Percentiles rank a stretch among this genome's conserved stretches.
Conservation (phyloP, 2,329 filamentous ascomycete species). For the Exutisphaerella laricina region DNA sequence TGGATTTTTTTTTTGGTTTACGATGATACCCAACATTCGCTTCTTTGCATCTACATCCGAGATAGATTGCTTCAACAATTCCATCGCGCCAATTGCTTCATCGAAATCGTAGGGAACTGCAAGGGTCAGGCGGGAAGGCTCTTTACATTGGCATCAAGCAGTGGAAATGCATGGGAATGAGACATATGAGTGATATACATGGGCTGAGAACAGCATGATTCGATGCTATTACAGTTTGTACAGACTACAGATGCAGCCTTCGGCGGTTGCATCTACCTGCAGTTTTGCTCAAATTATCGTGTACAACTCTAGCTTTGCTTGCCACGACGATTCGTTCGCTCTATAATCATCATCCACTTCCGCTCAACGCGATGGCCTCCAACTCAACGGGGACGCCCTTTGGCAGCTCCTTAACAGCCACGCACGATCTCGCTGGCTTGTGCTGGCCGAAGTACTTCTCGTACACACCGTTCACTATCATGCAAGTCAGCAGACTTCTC, state of each 20-base stretch:
- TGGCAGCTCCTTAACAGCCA: slow-evolving; percentile 82
- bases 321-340: slow-evolving; percentile 2
- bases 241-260: background rate
- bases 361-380: slow-evolving; percentile 67
- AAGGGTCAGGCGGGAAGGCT: too few species aligned
- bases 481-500: too few species aligned
- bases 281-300: too few species aligned
- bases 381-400: slow-evolving; percentile 86
- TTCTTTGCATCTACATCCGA: slow-evolving; percentile 3
- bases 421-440: slow-evolving; percentile 83
- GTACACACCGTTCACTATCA: slow-evolving; percentile 81
- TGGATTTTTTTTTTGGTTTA: slow-evolving; percentile 3
- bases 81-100: slow-evolving; percentile 1
- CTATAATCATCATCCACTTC: slow-evolving; percentile 4
- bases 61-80: background rate
- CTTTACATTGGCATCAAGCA: too few species aligned
- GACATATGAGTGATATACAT: too few species aligned
- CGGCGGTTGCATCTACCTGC: too few species aligned
- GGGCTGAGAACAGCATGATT: too few species aligned
- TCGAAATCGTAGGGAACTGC: background rate
- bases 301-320: too few species aligned
- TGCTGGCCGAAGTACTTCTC: slow-evolving; percentile 68
- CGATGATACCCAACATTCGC: slow-evolving; percentile 12
- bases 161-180: too few species aligned
- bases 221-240: too few species aligned